Evolutionary conservation across 805 yeast species (phyloP).

Genomic region (Starmerella scarabaei): DNA sequence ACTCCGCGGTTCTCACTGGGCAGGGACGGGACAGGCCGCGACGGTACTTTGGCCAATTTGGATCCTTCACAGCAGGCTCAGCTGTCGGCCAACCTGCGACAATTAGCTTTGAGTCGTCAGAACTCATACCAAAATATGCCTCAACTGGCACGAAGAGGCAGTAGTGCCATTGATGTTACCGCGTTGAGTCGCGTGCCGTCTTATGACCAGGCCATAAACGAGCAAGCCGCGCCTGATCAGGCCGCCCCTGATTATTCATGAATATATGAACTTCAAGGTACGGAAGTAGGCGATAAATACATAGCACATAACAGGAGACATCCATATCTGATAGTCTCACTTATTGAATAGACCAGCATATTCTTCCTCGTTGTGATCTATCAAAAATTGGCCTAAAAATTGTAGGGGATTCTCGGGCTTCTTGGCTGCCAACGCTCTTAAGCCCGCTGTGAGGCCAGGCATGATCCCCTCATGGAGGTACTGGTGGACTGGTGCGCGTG

Average conservation of each 20-base stretch:
- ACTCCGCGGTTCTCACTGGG: conserved; percentile 20
- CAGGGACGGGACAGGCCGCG: conserved; percentile 2
- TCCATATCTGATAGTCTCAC: no score
- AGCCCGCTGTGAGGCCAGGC: conserved; percentile 6
- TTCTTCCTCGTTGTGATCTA: conserved; percentile 1
- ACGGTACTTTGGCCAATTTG: conserved; percentile 16
- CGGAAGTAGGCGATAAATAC: no score
- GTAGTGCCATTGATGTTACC: conserved; percentile 27
- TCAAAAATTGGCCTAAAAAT: conserved; percentile 6
- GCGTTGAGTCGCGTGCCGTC: conserved; percentile 66
- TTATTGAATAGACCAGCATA: not conserved
- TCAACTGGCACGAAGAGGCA: conserved; percentile 33
- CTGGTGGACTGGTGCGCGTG: conserved; percentile 7
- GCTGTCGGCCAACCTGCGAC: conserved; percentile 30
- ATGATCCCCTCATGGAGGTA: conserved; percentile 7
- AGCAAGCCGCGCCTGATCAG: conserved; percentile 31
- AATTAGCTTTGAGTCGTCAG: conserved; percentile 27
- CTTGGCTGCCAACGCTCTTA: conserved; percentile 2
- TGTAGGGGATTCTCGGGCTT: conserved; percentile 8
- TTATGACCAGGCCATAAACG: conserved; percentile 60
- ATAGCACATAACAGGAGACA: no score
- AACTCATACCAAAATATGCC: conserved; percentile 24
- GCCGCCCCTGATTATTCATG: no score
- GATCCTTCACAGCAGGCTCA: conserved; percentile 28
- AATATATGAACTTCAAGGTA: no score